Evolutionary conservation across 805 yeast genomes (phyloP).

Genomic region (Starmerella bacillaris): DNA sequence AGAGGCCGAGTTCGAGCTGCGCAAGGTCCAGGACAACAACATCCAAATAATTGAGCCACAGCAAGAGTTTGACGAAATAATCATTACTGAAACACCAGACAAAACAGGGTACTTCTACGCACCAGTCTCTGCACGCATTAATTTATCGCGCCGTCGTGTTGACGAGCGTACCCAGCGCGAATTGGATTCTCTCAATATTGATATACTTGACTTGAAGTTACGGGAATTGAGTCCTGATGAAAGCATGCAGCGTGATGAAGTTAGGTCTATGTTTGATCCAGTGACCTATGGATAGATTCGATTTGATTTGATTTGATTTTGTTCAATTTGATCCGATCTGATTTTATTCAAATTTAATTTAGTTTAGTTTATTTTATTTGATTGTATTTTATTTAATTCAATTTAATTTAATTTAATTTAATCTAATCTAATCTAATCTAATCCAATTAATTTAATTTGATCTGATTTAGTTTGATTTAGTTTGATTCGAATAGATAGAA

Average conservation of each 20-base stretch:
- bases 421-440: too few species aligned
- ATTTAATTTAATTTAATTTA: too few species aligned
- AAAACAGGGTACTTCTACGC: slow-evolving; percentile 49
- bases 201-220: slow-evolving; percentile 41
- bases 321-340: too few species aligned
- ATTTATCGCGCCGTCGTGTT: slow-evolving; percentile 70
- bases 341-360: too few species aligned
- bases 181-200: slow-evolving; percentile 39
- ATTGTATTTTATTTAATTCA: too few species aligned
- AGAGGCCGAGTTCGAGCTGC: slow-evolving; percentile 32
- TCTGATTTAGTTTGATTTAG: too few species aligned
- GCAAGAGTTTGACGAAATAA: slow-evolving; percentile 44
- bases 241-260: slow-evolving; percentile 44
- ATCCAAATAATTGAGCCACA: slow-evolving; percentile 23
- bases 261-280: slow-evolving; percentile 58
- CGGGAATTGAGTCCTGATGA: slow-evolving; percentile 63
- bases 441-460: too few species aligned
- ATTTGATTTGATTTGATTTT: too few species aligned
- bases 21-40: slow-evolving; percentile 64
- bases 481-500: too few species aligned
- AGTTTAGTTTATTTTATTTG: too few species aligned
- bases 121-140: slow-evolving; percentile 61
- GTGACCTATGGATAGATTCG: slow-evolving; percentile 37
- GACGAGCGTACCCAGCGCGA: slow-evolving; percentile 34
- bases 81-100: slow-evolving; percentile 39